Evolutionary conservation across 352 stramenopile genomes (phyloP).

Genomic region (Thalassiosira ordinaria): DNA sequence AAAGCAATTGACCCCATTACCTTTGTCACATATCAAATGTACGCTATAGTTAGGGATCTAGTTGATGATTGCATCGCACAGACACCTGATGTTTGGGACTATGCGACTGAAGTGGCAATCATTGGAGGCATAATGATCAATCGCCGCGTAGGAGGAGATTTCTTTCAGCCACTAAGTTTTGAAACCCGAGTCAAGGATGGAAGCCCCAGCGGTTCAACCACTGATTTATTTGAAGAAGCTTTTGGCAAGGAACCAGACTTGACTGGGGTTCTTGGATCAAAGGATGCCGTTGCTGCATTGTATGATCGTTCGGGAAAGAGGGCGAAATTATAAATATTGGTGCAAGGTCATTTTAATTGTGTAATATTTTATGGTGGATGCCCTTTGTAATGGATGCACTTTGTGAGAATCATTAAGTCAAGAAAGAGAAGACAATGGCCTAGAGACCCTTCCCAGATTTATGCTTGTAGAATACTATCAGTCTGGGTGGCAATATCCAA

Average conservation of each 20-base stretch:
- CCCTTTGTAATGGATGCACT: too few relatives aligned
- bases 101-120: conserved; percentile 32
- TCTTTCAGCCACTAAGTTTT: conserved; percentile 60
- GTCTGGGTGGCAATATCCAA: too few relatives aligned
- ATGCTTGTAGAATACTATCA: too few relatives aligned
- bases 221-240: conserved; percentile 39
- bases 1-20: conserved; percentile 31
- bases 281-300: conserved; percentile 20
- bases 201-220: conserved; percentile 1
- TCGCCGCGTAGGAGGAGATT: conserved; percentile 35
- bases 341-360: too few relatives aligned
- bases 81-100: conserved; percentile 22
- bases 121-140: conserved; percentile 62
- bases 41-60: conserved; percentile 40
- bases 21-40: conserved; percentile 52
- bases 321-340: background rate
- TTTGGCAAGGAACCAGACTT: conserved; percentile 35
- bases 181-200: conserved; percentile 16
- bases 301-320: conserved; percentile 2
- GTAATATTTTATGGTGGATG: too few relatives aligned
- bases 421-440: too few relatives aligned
- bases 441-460: too few relatives aligned
- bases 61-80: conserved; percentile 20
- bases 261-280: conserved; percentile 17
- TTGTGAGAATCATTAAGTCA: too few relatives aligned